These are phyloP conservation scores for Phytophthora aleatoria DNA, from an alignment of 352 stramenopile species.

Conservation along the genomic window DNA sequence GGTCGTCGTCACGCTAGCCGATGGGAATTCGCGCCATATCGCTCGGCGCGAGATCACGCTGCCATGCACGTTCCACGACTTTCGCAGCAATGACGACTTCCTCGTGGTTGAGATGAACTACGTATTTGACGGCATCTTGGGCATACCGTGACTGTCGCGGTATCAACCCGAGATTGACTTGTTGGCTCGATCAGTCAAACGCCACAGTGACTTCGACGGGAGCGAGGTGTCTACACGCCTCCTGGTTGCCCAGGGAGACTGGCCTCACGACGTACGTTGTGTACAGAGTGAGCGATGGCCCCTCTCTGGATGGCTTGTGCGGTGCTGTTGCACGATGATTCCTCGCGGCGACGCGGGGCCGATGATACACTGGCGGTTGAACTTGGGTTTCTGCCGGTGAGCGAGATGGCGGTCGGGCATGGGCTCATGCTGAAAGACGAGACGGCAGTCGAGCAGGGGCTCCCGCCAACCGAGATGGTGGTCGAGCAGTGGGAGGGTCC, in stretches of 20 bases:
- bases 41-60: not conserved
- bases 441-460: not conserved
- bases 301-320: not conserved
- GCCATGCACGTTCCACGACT: not conserved
- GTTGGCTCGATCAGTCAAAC: not conserved
- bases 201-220: not conserved
- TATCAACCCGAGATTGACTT: not conserved
- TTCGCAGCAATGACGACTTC: not conserved
- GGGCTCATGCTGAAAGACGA: not conserved
- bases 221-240: too few relatives aligned
- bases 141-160: slow-evolving; percentile 3
- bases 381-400: too few relatives aligned
- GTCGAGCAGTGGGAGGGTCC: not conserved
- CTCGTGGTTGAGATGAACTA: slow-evolving; percentile 25
- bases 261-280: too few relatives aligned
- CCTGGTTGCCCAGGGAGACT: too few relatives aligned
- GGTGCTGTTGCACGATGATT: not conserved
- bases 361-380: too few relatives aligned
- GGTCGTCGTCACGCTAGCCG: slow-evolving; percentile 14
- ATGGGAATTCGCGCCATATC: slow-evolving; percentile 9
- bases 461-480: not conserved
- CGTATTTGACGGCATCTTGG: slow-evolving; percentile 29
- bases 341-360: not conserved
- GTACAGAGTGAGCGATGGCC: too few relatives aligned
- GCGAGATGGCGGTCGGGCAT: too few relatives aligned